Conservation (phyloP, 192 early-diverging fungal genomes). For the Coemansia sp. region DNA sequence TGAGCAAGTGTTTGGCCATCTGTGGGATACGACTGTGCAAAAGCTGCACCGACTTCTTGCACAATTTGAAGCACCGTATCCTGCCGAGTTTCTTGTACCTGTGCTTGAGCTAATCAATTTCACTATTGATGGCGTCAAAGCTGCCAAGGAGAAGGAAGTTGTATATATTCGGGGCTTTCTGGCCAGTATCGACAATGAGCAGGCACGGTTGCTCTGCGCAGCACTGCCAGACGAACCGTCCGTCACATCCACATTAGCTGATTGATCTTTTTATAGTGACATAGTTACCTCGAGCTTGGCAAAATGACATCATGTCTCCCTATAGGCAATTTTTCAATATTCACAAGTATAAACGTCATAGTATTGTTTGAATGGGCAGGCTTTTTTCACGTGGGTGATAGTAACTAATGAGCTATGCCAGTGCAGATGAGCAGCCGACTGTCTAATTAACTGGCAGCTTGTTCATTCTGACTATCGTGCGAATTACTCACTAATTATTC, state of each 20-base stretch:
- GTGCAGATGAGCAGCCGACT: too few species aligned
- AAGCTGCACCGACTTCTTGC: conserved; percentile 38
- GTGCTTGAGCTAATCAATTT: conserved; percentile 28
- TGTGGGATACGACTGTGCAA: conserved; percentile 22
- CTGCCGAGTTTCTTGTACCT: conserved; percentile 22
- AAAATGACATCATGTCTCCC: too few species aligned
- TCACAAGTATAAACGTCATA: too few species aligned
- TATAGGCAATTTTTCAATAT: too few species aligned
- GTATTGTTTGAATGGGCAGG: too few species aligned
- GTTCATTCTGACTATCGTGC: too few species aligned
- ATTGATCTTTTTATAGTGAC: neutral
- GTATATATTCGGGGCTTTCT: conserved; percentile 27
- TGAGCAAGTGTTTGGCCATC: conserved; percentile 41
- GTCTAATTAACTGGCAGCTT: too few species aligned
- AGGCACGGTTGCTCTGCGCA: conserved; percentile 8
- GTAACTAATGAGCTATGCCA: too few species aligned
- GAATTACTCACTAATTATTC: too few species aligned
- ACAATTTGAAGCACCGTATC: conserved; percentile 39
- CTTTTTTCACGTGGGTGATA: too few species aligned
- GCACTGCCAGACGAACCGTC: neutral
- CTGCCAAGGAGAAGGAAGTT: conserved; percentile 25
- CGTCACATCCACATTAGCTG: neutral
- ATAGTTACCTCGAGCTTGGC: too few species aligned
- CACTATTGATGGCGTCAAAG: conserved; percentile 28
- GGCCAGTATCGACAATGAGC: conserved; percentile 16